Percentiles rank a stretch among this genome's conserved stretches.
Evolutionary conservation across 75 land plant species (phyloP).

Genomic region (Selaginella tamariscina): DNA sequence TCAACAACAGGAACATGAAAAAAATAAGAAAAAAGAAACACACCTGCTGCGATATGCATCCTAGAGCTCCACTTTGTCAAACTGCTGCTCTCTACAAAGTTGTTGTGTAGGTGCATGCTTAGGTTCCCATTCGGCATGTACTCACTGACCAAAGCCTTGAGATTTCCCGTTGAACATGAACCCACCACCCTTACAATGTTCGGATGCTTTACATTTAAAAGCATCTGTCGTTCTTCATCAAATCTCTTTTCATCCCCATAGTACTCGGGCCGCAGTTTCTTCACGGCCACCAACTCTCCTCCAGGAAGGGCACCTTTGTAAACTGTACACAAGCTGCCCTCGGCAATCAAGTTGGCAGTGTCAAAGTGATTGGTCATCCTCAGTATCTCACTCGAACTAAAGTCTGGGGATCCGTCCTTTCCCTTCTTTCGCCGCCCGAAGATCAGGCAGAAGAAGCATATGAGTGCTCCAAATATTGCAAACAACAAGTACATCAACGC

Average conservation of each 20-base stretch:
- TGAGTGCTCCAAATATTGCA: background rate
- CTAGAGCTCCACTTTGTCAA: background rate
- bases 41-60: background rate
- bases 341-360: background rate
- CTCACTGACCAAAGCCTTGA: background rate
- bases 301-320: background rate
- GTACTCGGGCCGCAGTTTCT: background rate
- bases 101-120: background rate
- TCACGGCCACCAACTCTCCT: background rate
- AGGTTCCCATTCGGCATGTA: background rate
- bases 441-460: too few species aligned
- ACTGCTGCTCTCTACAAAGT: background rate
- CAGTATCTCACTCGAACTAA: background rate
- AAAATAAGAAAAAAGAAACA: too few species aligned
- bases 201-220: background rate
- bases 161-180: background rate
- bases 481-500: background rate
- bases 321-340: background rate
- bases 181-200: background rate
- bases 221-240: background rate
- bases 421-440: too few species aligned
- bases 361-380: background rate
- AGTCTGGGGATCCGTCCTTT: too few species aligned
- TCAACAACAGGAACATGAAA: too few species aligned
- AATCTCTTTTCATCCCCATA: background rate